A percentile compares a stretch with the other conserved stretches of the same genome.
These are phyloP conservation scores for Lentinula detonsa DNA, from an alignment of 768 basidiomycete genomes.

Conservation along the genomic window DNA sequence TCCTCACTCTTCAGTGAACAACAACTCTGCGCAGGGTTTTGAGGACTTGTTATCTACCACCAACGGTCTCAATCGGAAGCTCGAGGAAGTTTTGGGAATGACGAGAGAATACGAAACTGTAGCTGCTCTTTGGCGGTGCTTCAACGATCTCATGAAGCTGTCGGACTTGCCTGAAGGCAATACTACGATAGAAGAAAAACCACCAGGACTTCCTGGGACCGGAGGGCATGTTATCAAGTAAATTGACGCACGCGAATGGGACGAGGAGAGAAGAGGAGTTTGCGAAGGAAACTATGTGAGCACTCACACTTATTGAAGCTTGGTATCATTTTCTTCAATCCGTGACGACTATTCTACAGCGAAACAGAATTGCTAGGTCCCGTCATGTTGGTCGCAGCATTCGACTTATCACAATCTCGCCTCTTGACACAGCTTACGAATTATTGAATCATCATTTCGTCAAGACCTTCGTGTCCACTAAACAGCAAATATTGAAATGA, in stretches of 20 bases:
- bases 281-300: too few relatives aligned
- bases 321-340: too few relatives aligned
- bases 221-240: constrained; percentile 54
- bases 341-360: too few relatives aligned
- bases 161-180: constrained; percentile 29
- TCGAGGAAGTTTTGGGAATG: constrained; percentile 91
- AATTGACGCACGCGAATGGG: neutral
- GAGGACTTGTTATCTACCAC: constrained; percentile 82
- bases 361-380: too few relatives aligned
- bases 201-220: constrained; percentile 57
- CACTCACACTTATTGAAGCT: too few relatives aligned
- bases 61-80: constrained; percentile 83
- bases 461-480: too few relatives aligned
- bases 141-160: constrained; percentile 69
- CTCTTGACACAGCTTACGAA: too few relatives aligned
- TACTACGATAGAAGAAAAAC: constrained; percentile 26
- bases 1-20: neutral
- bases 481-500: too few relatives aligned
- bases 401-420: too few relatives aligned
- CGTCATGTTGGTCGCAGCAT: too few relatives aligned
- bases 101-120: constrained; percentile 88
- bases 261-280: too few relatives aligned
- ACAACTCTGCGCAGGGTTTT: constrained; percentile 54
- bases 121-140: constrained; percentile 77
- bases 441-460: too few relatives aligned